phyloP scores from a whole-genome alignment of 371 early-diverging fungal genomes.

The Thermomucor indicae-seudaticae region DNA sequence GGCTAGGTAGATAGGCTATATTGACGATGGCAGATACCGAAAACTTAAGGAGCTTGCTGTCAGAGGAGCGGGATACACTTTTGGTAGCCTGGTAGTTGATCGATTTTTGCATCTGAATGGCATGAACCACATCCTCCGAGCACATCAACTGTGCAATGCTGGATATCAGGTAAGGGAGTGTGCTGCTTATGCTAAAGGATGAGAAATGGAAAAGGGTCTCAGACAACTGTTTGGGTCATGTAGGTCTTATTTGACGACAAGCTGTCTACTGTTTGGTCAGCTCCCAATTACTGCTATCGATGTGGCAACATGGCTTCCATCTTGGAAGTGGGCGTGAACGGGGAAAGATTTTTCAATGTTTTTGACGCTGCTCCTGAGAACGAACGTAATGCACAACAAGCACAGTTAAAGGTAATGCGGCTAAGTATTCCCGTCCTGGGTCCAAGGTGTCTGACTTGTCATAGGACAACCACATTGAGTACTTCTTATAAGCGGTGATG shows the following conservation, averaged over 20 bases:
- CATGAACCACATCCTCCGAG: slow-evolving; percentile 87
- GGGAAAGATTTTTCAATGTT: slow-evolving; percentile 83
- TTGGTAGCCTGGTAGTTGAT: slow-evolving; percentile 82
- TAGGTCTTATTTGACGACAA: slow-evolving; percentile 81
- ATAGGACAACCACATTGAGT: slow-evolving; percentile 15
- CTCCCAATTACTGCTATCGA: slow-evolving; percentile 92
- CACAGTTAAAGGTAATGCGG: slow-evolving; percentile 12
- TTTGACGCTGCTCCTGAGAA: slow-evolving; percentile 90
- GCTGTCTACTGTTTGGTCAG: slow-evolving; percentile 89
- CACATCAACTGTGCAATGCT: slow-evolving; percentile 97
- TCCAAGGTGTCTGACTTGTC: neutral
- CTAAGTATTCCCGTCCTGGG: neutral
- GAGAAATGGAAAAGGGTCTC: neutral
- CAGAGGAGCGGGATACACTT: slow-evolving; percentile 93
- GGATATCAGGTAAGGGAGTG: slow-evolving; percentile 73
- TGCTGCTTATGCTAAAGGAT: no score
- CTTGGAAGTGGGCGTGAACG: slow-evolving; percentile 81
- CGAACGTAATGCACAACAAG: slow-evolving; percentile 33
- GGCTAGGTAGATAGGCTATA: slow-evolving; percentile 50
- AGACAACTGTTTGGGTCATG: neutral
- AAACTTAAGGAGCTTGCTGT: neutral
- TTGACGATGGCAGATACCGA: neutral
- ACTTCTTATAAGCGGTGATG: slow-evolving; percentile 9
- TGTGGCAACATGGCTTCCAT: slow-evolving; percentile 95
- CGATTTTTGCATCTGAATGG: slow-evolving; percentile 82